A percentile compares a stretch with the other conserved stretches of the same genome.
Evolutionary conservation across 2,329 filamentous ascomycete species (phyloP).

Genomic region (Lomentospora prolificans): DNA sequence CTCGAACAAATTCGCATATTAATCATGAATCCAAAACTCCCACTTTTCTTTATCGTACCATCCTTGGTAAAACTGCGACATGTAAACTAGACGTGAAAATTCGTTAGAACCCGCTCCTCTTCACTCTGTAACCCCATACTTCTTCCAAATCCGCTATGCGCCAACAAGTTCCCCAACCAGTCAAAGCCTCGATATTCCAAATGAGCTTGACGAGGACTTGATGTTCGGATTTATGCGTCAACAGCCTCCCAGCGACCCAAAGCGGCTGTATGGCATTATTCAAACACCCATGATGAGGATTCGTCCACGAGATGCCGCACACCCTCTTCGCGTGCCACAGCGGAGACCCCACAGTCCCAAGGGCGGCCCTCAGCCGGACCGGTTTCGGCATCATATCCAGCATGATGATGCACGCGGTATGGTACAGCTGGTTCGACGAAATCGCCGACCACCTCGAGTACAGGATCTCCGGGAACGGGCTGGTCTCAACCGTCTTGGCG

Average conservation of each 20-base stretch:
- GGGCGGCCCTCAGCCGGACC: conserved; percentile 8
- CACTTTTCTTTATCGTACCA: too few species aligned
- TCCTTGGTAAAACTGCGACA: too few species aligned
- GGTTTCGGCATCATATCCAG: conserved; percentile 29
- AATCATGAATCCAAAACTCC: too few species aligned
- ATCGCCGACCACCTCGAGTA: conserved; percentile 45
- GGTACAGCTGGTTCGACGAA: conserved; percentile 46
- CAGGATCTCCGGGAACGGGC: conserved; percentile 40
- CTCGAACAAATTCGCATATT: too few species aligned
- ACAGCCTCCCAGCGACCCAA: conserved; percentile 43
- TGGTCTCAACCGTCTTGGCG: conserved; percentile 29
- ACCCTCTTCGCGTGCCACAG: conserved; percentile 47
- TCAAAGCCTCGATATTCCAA: conserved; percentile 38
- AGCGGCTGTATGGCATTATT: conserved; percentile 50
- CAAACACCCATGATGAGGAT: conserved; percentile 43
- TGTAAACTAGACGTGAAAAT: conserved; percentile 3
- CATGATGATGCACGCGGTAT: conserved; percentile 44
- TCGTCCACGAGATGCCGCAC: conserved; percentile 45
- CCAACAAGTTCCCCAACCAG: conserved; percentile 44
- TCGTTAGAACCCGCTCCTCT: conserved; percentile 8
- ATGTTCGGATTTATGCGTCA: conserved; percentile 39
- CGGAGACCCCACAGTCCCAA: conserved; percentile 25
- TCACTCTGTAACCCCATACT: conserved; percentile 27
- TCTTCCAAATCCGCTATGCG: conserved; percentile 40
- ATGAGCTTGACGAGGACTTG: conserved; percentile 31